Base-by-base conservation (phyloP, 1,139 yeast species). In the Yamadazyma atmosphaerica region DNA sequence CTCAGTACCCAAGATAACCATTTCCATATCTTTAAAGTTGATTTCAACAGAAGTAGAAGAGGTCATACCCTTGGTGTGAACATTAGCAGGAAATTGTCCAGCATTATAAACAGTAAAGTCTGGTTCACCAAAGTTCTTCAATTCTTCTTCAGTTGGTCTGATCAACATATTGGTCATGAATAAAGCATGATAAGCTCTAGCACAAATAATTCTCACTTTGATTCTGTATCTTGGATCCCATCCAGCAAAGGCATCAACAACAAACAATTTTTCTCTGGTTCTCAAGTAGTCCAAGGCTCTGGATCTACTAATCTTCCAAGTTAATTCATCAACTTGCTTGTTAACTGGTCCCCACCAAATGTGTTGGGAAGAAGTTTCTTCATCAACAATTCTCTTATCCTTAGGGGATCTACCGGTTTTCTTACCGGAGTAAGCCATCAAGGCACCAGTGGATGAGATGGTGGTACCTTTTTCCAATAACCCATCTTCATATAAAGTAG, bases 321-420 rank as follows among this genome's bases (percentile, higher is more conserved):
- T 89, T 62, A 84, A 82, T 68, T 88, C 96, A 48, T 88, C 85
- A 56, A 92, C 92, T 70, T 90, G 87, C 70, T 86, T 88, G 75
- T 92, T 92, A 55, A 92, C 98, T 8, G 98, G 98, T 22, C 98
- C 98, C 98, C 98, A 92, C 98, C 98, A 92, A 55, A 92, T 81
- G 61, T 90, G 74, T 46, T 86, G 79, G 42, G 78, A 67, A 30
- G 97, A 89, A 39, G 94, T 75, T 53, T 79, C 85, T 72, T 92
- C 98, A 55, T 90, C 97, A 50, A 92, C 98, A 66, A 92, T 87
- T 73, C 98, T 88, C 69, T 92, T 92, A 71, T 92, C 98, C 74
- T 85, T 86, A 63, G 98, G 98, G 32, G 98, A 92, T 70, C 98
- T 86, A 56, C 98, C 98, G 42, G 98, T 92, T 74, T 92, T 92